phyloP scores from a whole-genome alignment of 2,329 filamentous ascomycete genomes.

The Clonostachys rosea region DNA sequence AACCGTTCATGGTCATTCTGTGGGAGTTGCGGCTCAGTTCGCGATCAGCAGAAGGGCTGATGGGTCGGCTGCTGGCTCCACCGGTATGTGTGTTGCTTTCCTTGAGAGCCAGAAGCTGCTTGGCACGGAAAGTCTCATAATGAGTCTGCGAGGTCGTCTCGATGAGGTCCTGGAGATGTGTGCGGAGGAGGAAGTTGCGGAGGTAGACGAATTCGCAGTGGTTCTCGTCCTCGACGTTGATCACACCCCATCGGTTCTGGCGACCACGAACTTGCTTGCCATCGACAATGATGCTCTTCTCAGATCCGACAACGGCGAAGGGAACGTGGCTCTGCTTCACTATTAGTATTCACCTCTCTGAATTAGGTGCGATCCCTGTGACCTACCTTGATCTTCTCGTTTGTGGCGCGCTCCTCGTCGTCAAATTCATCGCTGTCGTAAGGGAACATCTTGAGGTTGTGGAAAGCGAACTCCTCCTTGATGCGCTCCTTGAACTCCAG shows the following conservation, averaged over 20 bases:
- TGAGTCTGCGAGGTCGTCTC: conserved; percentile 99
- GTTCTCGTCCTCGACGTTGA: conserved; percentile 98
- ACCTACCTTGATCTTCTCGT: conserved; percentile 91
- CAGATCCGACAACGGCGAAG: conserved; percentile 95
- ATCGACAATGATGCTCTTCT: conserved; percentile 96
- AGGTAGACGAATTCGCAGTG: conserved; percentile 99
- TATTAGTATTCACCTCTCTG: conserved; percentile 22
- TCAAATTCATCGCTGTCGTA: conserved; percentile 99
- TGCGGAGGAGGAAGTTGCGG: conserved; percentile 96
- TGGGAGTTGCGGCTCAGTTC: conserved; percentile 97
- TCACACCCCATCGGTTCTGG: conserved; percentile 98
- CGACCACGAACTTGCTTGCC: conserved; percentile 96
- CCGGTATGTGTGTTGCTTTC: conserved; percentile 86
- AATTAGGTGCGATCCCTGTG: neutral
- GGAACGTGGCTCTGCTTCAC: conserved; percentile 75
- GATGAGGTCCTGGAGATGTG: conserved; percentile 96
- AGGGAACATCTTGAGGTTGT: conserved; percentile 99
- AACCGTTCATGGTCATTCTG: conserved; percentile 98
- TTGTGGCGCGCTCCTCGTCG: conserved; percentile 89
- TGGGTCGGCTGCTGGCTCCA: conserved; percentile 80
- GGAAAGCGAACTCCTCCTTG: conserved; percentile 99
- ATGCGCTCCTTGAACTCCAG: conserved; percentile 97
- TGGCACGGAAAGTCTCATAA: conserved; percentile 99
- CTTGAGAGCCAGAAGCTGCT: conserved; percentile 96
- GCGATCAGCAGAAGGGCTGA: conserved; percentile 89